Evolutionary conservation across 1,139 yeast genomes (phyloP), one percentile per base, ranked within the genome.

Genomic region (Zhuliangozyma blackwelliae): DNA sequence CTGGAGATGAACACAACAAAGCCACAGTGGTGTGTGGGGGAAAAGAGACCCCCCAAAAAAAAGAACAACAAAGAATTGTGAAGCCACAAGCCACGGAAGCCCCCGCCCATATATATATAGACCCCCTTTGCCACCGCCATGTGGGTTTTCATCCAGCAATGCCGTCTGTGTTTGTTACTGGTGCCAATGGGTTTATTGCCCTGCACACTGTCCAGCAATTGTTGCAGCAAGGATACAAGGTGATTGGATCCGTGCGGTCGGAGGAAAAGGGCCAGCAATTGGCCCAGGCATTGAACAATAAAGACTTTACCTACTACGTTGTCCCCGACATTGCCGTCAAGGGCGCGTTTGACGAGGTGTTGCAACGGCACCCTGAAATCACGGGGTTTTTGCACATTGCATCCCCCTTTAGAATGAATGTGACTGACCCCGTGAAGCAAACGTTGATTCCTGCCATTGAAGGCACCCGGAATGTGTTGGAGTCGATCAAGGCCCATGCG

Each of bases 181-280:
- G 82, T 1, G 79, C 75, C 8, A 68, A 77, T 6, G 81, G 82
- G 11, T 77, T 63, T 47, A 68, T 77, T 39, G 82, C 79, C 10
- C 68, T 62, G 36, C 68, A 65, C 43, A 48, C 63, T 6, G 52
- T 63, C 27, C 55, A 56, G 37, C 50, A 48, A 35, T 49, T 63
- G 27, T 44, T 63, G 27, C 47, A 40, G 6, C 40, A 50, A 13
- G 57, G 53, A 8, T 56, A 59, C 37, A 27, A 36, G 7, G 68
- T 63, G 2, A 51, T 62, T 33, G 62, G 65, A 6, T 49, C 64
- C 5, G 63, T 63, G 5, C 43, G 68, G 40, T 49, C 61, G 2
- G 34, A 44, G 6, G 44, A 44, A n/a, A 62, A 61, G 39, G 66
- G 63, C 3, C 49, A 59, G 4, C 37, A 40, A 5, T 50, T 61